phyloP scores from a whole-genome alignment of 169 alveolate genomes.

The Plasmodium blacklocki region DNA sequence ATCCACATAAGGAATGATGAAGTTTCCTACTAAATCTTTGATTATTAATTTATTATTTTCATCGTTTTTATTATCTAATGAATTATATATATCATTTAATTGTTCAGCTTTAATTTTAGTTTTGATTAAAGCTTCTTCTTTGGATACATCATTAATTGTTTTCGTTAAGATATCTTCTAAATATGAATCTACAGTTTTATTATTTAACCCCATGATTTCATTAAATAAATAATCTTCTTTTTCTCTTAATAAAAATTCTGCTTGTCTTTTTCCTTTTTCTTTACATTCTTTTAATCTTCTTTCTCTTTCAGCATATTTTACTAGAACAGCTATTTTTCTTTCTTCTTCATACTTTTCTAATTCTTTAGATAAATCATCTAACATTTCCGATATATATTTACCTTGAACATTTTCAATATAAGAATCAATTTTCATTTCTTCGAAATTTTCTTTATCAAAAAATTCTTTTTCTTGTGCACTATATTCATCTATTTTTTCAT shows the following conservation, averaged over 20 bases:
- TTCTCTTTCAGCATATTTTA: slow-evolving; percentile 76
- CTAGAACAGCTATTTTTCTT: slow-evolving; percentile 73
- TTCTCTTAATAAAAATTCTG: slow-evolving; percentile 74
- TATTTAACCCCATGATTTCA: slow-evolving; percentile 75
- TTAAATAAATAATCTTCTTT: slow-evolving; percentile 76
- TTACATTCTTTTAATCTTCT: slow-evolving; percentile 72
- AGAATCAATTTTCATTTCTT: slow-evolving; percentile 65
- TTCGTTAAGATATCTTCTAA: slow-evolving; percentile 67
- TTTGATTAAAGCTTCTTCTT: slow-evolving; percentile 70
- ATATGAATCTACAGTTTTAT: slow-evolving; percentile 75
- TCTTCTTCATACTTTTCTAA: slow-evolving; percentile 77
- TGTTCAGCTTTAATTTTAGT: slow-evolving; percentile 76
- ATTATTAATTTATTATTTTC: slow-evolving; percentile 61
- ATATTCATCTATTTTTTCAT: slow-evolving; percentile 62
- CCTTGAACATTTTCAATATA: slow-evolving; percentile 76
- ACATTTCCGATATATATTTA: slow-evolving; percentile 56
- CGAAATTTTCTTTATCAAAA: slow-evolving; percentile 56
- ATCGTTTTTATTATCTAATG: slow-evolving; percentile 45
- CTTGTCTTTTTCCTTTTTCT: slow-evolving; percentile 78
- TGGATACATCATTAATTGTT: slow-evolving; percentile 67
- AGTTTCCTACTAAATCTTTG: slow-evolving; percentile 74
- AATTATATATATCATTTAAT: slow-evolving; percentile 68
- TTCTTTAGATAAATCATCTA: slow-evolving; percentile 70
- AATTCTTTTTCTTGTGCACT: slow-evolving; percentile 56
- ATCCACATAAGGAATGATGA: slow-evolving; percentile 75